These are phyloP conservation scores for Astrocystis sublimbata DNA, from an alignment of 495 filamentous ascomycete genomes.

Conservation along the genomic window DNA sequence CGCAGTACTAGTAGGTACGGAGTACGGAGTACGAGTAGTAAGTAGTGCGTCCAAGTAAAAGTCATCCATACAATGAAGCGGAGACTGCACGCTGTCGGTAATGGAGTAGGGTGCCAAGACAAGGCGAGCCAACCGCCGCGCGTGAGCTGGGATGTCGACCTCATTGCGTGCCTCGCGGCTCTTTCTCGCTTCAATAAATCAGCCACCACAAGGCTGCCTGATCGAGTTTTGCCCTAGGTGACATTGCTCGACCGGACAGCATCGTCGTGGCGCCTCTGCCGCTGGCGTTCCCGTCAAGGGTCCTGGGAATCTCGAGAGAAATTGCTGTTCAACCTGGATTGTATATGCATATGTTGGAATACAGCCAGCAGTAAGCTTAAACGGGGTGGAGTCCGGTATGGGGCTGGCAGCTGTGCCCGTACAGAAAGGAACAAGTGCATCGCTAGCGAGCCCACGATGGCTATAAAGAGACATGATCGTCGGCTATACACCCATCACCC, in stretches of 20 bases:
- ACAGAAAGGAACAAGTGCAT: slow-evolving; percentile 14
- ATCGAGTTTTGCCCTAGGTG: slow-evolving; percentile 9
- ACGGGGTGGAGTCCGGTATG: slow-evolving; percentile 9
- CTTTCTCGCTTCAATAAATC: slow-evolving; percentile 17
- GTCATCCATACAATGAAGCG: not conserved
- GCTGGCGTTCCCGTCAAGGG: slow-evolving; percentile 3
- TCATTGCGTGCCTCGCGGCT: slow-evolving; percentile 16
- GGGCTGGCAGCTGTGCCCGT: not conserved
- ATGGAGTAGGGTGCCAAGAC: slow-evolving; percentile 1
- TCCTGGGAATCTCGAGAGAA: slow-evolving; percentile 1
- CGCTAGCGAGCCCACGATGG: not conserved
- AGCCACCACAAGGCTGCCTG: slow-evolving; percentile 19
- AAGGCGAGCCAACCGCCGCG: slow-evolving; percentile 9
- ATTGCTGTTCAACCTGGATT: not conserved
- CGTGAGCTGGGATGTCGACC: slow-evolving; percentile 12
- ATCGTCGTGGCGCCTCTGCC: slow-evolving; percentile 2
- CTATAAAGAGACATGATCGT: slow-evolving; percentile 5
- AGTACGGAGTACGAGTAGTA: not conserved
- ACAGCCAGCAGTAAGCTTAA: slow-evolving; percentile 3
- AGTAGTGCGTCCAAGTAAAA: too few species aligned
- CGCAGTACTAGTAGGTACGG: too few species aligned
- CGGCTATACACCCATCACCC: slow-evolving; percentile 1
- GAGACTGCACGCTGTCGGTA: not conserved
- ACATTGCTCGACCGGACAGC: not conserved
- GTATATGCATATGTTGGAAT: not conserved